These are phyloP conservation scores for Scalesia atractyloides DNA, from an alignment of 129 eudicot genomes.

Conservation along the genomic window DNA sequence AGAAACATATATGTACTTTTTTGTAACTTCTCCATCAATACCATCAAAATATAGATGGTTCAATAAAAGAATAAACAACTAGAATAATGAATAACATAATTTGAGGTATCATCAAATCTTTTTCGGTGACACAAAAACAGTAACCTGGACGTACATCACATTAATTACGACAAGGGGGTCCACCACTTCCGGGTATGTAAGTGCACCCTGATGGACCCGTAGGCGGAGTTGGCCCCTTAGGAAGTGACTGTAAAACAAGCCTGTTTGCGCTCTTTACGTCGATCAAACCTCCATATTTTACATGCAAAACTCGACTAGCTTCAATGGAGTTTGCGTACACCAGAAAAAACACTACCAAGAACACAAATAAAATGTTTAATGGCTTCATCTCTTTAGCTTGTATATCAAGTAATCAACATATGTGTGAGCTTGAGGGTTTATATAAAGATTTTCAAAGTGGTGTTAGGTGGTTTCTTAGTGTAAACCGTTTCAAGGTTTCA, in stretches of 20 bases:
- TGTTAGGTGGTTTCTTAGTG: conserved; percentile 24
- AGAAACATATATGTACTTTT: background rate
- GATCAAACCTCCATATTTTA: background rate
- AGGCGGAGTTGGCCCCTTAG: conserved; percentile 53
- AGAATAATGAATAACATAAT: background rate
- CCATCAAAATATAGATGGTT: conserved; percentile 1
- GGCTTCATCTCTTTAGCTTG: conserved; percentile 34
- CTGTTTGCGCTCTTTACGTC: conserved; percentile 2
- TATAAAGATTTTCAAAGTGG: conserved; percentile 14
- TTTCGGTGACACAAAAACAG: conserved; percentile 3
- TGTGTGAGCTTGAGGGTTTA: conserved; percentile 13
- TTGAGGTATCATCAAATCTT: background rate
- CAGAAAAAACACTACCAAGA: conserved; percentile 30
- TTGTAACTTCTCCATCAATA: conserved; percentile 4
- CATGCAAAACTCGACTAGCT: conserved; percentile 35
- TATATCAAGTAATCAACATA: background rate
- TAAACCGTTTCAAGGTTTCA: conserved; percentile 12
- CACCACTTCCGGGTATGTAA: conserved; percentile 49
- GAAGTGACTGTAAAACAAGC: conserved; percentile 48
- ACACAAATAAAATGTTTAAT: conserved; percentile 15
- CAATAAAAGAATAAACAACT: conserved; percentile 4
- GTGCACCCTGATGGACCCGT: conserved; percentile 72
- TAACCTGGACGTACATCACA: background rate
- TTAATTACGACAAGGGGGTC: conserved; percentile 38
- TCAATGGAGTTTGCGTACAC: conserved; percentile 8